Evolutionary conservation across 805 yeast species (phyloP).

Genomic region (Myxozyma melibiosi): DNA sequence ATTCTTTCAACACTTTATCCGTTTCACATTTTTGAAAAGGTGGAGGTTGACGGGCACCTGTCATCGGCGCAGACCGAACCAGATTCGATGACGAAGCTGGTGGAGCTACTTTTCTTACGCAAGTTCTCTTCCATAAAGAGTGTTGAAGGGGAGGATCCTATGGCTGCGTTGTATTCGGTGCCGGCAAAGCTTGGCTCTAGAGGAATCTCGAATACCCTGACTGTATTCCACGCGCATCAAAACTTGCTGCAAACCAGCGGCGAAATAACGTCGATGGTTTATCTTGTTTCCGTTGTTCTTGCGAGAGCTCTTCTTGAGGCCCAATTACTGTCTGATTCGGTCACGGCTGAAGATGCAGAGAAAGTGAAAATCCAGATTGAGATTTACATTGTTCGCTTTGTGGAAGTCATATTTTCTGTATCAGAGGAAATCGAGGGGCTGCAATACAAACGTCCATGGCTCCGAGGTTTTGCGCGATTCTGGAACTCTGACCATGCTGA

Average conservation of each 20-base stretch:
- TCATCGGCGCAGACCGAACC: too few relatives aligned
- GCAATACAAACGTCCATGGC: slow-evolving; percentile 27
- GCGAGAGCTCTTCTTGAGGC: slow-evolving; percentile 16
- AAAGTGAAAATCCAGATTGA: background rate
- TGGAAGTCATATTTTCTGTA: slow-evolving; percentile 15
- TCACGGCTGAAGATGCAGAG: background rate
- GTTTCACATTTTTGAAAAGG: slow-evolving; percentile 17
- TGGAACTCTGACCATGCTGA: slow-evolving; percentile 20
- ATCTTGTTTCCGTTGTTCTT: slow-evolving; percentile 15
- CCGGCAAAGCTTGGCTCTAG: slow-evolving; percentile 33
- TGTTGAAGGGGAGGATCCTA: background rate
- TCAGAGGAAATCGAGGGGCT: slow-evolving; percentile 16
- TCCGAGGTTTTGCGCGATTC: slow-evolving; percentile 32
- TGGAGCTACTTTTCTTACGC: slow-evolving; percentile 24
- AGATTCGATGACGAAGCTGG: slow-evolving; percentile 3
- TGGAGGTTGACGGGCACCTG: background rate
- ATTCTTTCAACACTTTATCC: slow-evolving; percentile 24
- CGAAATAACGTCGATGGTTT: slow-evolving; percentile 29
- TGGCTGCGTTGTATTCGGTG: slow-evolving; percentile 6
- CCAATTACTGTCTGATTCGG: slow-evolving; percentile 8
- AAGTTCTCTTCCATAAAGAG: slow-evolving; percentile 13
- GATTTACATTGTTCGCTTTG: slow-evolving; percentile 9
- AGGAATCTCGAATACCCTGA: slow-evolving; percentile 28
- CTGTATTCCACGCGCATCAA: slow-evolving; percentile 31
- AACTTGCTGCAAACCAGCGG: slow-evolving; percentile 27